phyloP scores from a whole-genome alignment of 2,329 filamentous ascomycete genomes.

The Biscogniauxia marginata region DNA sequence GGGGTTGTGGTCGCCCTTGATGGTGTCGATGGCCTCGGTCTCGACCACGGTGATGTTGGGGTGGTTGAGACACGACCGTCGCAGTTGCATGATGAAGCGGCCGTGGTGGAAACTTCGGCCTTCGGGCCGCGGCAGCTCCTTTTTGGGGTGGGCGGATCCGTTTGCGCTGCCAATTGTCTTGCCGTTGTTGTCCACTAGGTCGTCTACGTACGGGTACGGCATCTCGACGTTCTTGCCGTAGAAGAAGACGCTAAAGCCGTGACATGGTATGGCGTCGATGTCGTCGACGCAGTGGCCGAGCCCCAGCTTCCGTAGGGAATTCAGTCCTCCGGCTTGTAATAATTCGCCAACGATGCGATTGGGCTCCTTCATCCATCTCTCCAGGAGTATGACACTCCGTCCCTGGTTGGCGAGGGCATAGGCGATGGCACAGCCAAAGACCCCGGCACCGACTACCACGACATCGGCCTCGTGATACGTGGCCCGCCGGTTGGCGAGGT shows the following conservation, averaged over 20 bases:
- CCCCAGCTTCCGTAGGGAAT: conserved; percentile 77
- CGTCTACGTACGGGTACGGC: conserved; percentile 69
- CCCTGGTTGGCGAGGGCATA: conserved; percentile 84
- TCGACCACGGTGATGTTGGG: conserved; percentile 89
- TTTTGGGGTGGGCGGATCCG: conserved; percentile 25
- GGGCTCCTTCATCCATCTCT: conserved; percentile 86
- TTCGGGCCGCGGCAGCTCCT: conserved; percentile 50
- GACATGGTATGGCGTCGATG: conserved; percentile 81
- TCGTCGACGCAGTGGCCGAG: conserved; percentile 78
- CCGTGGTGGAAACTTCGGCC: conserved; percentile 92
- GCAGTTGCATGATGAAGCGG: conserved; percentile 81
- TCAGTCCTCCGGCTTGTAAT: conserved; percentile 86
- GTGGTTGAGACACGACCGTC: conserved; percentile 70
- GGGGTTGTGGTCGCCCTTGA: conserved; percentile 65
- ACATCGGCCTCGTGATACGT: conserved; percentile 71
- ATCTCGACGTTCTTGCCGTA: conserved; percentile 71
- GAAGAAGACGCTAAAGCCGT: conserved; percentile 87
- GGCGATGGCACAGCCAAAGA: conserved; percentile 85
- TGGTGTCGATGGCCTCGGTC: conserved; percentile 75
- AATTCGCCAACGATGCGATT: conserved; percentile 96
- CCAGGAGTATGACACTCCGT: conserved; percentile 84
- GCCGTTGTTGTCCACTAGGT: conserved; percentile 21
- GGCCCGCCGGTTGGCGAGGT: conserved; percentile 47
- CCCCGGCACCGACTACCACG: conserved; percentile 86
- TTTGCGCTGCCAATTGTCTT: conserved; percentile 21